Percentiles rank a stretch among this genome's conserved stretches.
Conservation (phyloP, 441 rosid genomes). For the Pelargonium myrrhifolium region DNA sequence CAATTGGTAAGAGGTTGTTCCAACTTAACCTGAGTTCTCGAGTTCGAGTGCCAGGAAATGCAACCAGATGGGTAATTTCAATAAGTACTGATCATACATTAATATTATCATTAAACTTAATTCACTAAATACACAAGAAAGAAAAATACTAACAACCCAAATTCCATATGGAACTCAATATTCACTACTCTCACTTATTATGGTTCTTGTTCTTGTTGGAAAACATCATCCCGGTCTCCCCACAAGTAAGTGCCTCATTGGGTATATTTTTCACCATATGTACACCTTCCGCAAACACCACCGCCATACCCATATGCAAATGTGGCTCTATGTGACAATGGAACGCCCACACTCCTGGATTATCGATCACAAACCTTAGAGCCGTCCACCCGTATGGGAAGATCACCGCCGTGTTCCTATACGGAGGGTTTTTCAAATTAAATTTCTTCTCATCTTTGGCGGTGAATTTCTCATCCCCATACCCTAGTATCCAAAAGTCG, state of each 20-base stretch:
- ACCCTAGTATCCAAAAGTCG: constrained; percentile 73
- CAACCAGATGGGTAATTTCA: too few relatives aligned
- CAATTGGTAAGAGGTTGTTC: too few relatives aligned
- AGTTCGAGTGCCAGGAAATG: too few relatives aligned
- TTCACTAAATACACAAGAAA: too few relatives aligned
- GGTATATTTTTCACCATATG: constrained; percentile 39
- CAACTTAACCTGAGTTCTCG: too few relatives aligned
- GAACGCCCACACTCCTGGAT: constrained; percentile 91
- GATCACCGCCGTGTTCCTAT: constrained; percentile 49
- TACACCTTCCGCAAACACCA: constrained; percentile 58
- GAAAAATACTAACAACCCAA: too few relatives aligned
- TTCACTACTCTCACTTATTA: too few relatives aligned
- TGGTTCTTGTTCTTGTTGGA: not conserved
- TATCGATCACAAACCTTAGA: constrained; percentile 58
- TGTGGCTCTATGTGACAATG: constrained; percentile 93
- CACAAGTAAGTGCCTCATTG: constrained; percentile 49
- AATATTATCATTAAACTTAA: too few relatives aligned
- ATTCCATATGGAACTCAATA: too few relatives aligned
- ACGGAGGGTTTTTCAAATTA: constrained; percentile 62
- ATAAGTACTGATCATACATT: too few relatives aligned
- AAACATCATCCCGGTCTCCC: constrained; percentile 37
- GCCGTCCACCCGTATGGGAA: constrained; percentile 87
- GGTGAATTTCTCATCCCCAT: constrained; percentile 56
- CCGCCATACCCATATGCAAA: constrained; percentile 92
- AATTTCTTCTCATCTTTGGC: constrained; percentile 30